A percentile compares a stretch with the other conserved stretches of the same genome.
Conservation (phyloP, 805 yeast genomes). For the Metschnikowia continentalis region DNA sequence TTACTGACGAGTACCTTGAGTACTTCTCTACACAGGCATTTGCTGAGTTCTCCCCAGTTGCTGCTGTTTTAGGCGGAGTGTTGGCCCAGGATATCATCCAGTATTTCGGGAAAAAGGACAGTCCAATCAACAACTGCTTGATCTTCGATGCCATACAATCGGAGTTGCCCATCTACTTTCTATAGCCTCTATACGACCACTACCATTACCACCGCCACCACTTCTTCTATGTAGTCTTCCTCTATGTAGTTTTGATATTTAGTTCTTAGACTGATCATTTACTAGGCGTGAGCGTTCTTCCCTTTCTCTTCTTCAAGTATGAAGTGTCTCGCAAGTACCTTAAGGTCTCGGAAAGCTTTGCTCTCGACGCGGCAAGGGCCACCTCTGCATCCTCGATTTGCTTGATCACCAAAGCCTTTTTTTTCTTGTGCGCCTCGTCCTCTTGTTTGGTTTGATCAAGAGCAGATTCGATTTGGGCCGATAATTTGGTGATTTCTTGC, state of each 20-base stretch:
- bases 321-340: slow-evolving; percentile 37
- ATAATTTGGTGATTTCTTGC: slow-evolving; percentile 16
- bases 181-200: slow-evolving; percentile 1
- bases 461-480: slow-evolving; percentile 20
- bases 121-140: slow-evolving; percentile 78
- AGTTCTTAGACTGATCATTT: background rate
- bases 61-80: slow-evolving; percentile 87
- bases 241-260: no score
- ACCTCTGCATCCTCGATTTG: slow-evolving; percentile 23
- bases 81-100: slow-evolving; percentile 89
- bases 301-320: slow-evolving; percentile 40
- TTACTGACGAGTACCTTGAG: slow-evolving; percentile 40
- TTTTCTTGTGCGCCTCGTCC: slow-evolving; percentile 20
- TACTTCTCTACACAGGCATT: slow-evolving; percentile 45
- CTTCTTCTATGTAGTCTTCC: no score
- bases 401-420: slow-evolving; percentile 9
- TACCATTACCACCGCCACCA: no score
- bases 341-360: slow-evolving; percentile 30
- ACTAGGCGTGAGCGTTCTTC: slow-evolving; percentile 33
- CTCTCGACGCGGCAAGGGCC: slow-evolving; percentile 22
- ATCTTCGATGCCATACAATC: slow-evolving; percentile 68
- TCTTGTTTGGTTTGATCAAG: slow-evolving; percentile 21
- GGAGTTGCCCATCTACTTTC: slow-evolving; percentile 69
- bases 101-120: slow-evolving; percentile 65
- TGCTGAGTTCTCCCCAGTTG: slow-evolving; percentile 74